A percentile compares a stretch with the other conserved stretches of the same genome.
These are phyloP conservation scores for Diaporthe citri DNA, from an alignment of 2,329 filamentous ascomycete genomes.

Conservation along the genomic window DNA sequence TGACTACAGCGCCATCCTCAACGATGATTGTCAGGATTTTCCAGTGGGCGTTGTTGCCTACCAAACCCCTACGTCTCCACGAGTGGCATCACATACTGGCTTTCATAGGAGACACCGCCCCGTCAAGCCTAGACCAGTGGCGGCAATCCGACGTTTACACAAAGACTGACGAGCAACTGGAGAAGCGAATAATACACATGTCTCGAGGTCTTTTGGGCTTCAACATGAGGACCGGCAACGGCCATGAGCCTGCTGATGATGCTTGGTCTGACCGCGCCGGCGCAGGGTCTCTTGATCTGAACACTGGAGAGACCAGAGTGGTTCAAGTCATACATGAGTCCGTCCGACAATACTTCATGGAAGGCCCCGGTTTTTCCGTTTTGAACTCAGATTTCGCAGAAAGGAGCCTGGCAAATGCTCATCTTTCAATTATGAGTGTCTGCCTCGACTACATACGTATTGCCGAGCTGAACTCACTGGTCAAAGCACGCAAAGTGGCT, in stretches of 20 bases:
- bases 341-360: neutral
- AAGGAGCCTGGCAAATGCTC: neutral
- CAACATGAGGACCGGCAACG: neutral
- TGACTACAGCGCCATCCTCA: neutral
- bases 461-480: neutral
- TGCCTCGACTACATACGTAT: neutral
- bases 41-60: neutral
- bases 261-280: neutral
- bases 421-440: neutral
- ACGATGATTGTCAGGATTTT: neutral
- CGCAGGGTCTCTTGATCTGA: slow-evolving; percentile 5
- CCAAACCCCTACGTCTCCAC: neutral
- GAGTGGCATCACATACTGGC: slow-evolving; percentile 2
- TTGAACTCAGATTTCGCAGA: neutral
- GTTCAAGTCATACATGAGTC: slow-evolving; percentile 4
- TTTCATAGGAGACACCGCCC: neutral
- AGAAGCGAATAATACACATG: neutral
- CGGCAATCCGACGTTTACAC: neutral
- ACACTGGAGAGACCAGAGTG: neutral
- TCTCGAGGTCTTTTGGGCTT: neutral
- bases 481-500: neutral
- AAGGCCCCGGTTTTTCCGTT: neutral
- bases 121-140: neutral
- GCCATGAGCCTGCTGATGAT: neutral
- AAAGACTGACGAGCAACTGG: neutral